These are phyloP conservation scores for Reutealis trisperma DNA, from an alignment of 345 rosid genomes.

Conservation along the genomic window DNA sequence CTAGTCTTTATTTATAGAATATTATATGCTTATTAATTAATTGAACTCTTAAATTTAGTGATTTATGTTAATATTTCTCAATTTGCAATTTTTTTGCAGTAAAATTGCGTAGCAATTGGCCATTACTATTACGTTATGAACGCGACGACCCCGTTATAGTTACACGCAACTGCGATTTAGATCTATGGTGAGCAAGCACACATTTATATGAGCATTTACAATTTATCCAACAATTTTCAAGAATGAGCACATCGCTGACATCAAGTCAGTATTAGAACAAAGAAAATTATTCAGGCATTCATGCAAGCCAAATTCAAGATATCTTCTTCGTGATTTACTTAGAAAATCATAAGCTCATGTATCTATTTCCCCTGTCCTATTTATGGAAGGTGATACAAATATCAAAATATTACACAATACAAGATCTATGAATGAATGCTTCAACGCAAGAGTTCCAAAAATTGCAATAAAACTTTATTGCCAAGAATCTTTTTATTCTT, in stretches of 20 bases:
- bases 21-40: too few species aligned
- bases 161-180: too few species aligned
- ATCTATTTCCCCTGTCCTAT: background rate
- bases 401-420: too few species aligned
- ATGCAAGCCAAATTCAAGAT: background rate
- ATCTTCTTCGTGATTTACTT: background rate
- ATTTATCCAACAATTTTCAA: conserved; percentile 1
- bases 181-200: background rate
- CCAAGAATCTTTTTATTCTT: background rate
- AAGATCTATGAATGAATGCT: too few species aligned
- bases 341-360: background rate
- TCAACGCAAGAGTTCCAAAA: too few species aligned
- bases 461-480: background rate
- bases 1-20: too few species aligned
- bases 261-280: background rate
- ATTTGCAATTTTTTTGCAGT: too few species aligned
- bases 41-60: too few species aligned
- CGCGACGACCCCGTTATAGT: too few species aligned
- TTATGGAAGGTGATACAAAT: background rate
- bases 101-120: too few species aligned
- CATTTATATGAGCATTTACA: background rate
- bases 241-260: background rate
- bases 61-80: too few species aligned
- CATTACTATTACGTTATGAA: too few species aligned
- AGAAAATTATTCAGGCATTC: background rate